phyloP scores from a whole-genome alignment of 192 early-diverging fungal species.

The Coemansia sp. region DNA sequence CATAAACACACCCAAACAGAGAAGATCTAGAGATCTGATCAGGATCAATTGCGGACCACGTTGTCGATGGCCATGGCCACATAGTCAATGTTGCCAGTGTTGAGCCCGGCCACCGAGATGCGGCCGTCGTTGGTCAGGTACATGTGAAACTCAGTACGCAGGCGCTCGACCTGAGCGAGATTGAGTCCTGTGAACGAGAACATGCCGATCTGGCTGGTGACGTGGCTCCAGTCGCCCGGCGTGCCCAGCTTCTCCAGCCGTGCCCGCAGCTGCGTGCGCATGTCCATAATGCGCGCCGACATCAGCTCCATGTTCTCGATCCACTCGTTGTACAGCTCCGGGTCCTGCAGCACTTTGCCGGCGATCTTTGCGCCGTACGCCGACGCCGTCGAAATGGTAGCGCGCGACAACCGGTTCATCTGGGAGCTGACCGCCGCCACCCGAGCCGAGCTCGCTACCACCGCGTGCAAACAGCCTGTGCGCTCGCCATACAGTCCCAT shows the following conservation, averaged over 20 bases:
- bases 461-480: slow-evolving; percentile 81
- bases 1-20: too few species aligned
- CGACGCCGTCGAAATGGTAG: slow-evolving; percentile 88
- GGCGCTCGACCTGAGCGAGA: slow-evolving; percentile 69
- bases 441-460: slow-evolving; percentile 57
- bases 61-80: slow-evolving; percentile 90
- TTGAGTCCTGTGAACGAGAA: slow-evolving; percentile 93
- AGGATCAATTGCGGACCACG: slow-evolving; percentile 72
- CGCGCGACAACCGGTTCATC: slow-evolving; percentile 78
- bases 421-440: slow-evolving; percentile 72
- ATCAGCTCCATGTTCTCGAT: slow-evolving; percentile 70
- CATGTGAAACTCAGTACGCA: slow-evolving; percentile 85
- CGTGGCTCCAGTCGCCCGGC: slow-evolving; percentile 95
- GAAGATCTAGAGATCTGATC: background rate
- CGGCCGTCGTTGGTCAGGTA: slow-evolving; percentile 95
- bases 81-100: slow-evolving; percentile 80
- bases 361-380: slow-evolving; percentile 90
- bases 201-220: slow-evolving; percentile 97
- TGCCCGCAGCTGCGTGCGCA: slow-evolving; percentile 73
- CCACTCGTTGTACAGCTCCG: slow-evolving; percentile 83
- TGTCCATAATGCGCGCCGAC: slow-evolving; percentile 87
- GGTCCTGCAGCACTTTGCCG: slow-evolving; percentile 77
- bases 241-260: slow-evolving; percentile 73
- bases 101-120: slow-evolving; percentile 94
- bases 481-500: slow-evolving; percentile 97